phyloP scores from a whole-genome alignment of 2,329 filamentous ascomycete species.

The Alternaria sp. region DNA sequence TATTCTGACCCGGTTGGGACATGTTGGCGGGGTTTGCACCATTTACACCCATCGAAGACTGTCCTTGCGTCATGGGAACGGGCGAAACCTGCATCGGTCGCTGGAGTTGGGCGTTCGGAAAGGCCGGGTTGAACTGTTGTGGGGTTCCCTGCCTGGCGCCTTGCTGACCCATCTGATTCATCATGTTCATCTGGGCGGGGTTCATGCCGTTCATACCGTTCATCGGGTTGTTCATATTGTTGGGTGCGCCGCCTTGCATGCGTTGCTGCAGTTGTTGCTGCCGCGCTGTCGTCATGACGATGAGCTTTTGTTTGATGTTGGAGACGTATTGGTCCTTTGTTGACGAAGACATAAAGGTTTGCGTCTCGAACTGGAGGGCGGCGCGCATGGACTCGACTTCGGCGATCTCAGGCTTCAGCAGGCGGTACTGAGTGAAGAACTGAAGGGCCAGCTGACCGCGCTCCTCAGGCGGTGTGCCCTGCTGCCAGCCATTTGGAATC shows the following conservation, averaged over 20 bases:
- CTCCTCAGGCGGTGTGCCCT: slow-evolving; percentile 41
- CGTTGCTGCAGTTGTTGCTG: slow-evolving; percentile 41
- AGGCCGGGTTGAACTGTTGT: slow-evolving; percentile 54
- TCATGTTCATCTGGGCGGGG: slow-evolving; percentile 47
- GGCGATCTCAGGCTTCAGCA: slow-evolving; percentile 43
- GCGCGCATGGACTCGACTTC: slow-evolving; percentile 41
- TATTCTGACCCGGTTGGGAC: slow-evolving; percentile 35
- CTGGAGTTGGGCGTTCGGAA: slow-evolving; percentile 60
- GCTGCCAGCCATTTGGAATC: slow-evolving; percentile 46
- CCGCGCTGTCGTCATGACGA: slow-evolving; percentile 40
- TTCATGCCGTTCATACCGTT: slow-evolving; percentile 46
- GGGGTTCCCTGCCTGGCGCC: slow-evolving; percentile 51
- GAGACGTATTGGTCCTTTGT: slow-evolving; percentile 45
- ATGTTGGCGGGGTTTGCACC: slow-evolving; percentile 26
- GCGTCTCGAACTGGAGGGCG: slow-evolving; percentile 42
- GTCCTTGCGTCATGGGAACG: slow-evolving; percentile 52
- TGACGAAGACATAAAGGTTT: slow-evolving; percentile 34
- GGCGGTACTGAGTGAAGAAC: slow-evolving; percentile 45
- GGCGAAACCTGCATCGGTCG: slow-evolving; percentile 62
- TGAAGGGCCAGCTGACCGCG: slow-evolving; percentile 43
- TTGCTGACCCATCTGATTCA: slow-evolving; percentile 48
- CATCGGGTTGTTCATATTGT: slow-evolving; percentile 39
- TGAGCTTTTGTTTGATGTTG: slow-evolving; percentile 42
- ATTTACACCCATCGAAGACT: slow-evolving; percentile 47
- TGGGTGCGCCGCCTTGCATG: slow-evolving; percentile 32